Evolutionary conservation across 164 flowering plant species (phyloP).

Genomic region (Nymphaea thermarum): DNA sequence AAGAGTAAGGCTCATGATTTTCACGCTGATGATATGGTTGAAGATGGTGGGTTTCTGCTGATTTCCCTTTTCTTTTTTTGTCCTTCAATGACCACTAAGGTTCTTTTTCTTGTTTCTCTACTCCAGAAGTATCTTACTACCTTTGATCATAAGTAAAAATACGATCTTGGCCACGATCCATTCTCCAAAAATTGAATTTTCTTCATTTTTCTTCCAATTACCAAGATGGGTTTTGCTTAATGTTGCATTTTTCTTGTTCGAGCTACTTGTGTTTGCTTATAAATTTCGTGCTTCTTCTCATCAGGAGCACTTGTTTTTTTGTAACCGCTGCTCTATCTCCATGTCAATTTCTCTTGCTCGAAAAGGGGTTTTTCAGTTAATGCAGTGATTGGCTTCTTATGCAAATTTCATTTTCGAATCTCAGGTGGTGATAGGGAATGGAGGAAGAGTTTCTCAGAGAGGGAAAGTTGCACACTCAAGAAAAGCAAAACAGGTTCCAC

Average conservation of each 20-base stretch:
- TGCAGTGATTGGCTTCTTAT: background rate
- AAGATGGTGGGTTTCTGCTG: conserved; percentile 22
- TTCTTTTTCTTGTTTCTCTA: too few species aligned
- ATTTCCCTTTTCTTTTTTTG: background rate
- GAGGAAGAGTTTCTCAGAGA: conserved; percentile 56
- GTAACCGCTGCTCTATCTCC: too few species aligned
- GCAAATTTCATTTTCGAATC: conserved; percentile 7
- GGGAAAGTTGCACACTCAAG: conserved; percentile 71
- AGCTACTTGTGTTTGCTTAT: too few species aligned
- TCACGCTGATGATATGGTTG: conserved; percentile 46
- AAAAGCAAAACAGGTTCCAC: conserved; percentile 88
- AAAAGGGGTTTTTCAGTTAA: too few species aligned
- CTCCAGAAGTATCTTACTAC: too few species aligned
- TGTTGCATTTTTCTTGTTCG: background rate
- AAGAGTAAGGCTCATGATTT: conserved; percentile 66
- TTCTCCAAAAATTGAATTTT: too few species aligned
- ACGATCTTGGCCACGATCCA: too few species aligned
- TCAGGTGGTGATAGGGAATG: conserved; percentile 74
- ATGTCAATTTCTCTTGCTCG: too few species aligned
- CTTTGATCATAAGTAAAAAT: too few species aligned
- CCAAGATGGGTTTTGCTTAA: background rate
- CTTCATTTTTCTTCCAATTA: background rate
- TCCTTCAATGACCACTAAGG: background rate
- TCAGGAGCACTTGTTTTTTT: too few species aligned
- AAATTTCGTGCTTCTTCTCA: too few species aligned